Conservation (phyloP, 768 basidiomycete genomes). For the Rubroboletus satanas region DNA sequence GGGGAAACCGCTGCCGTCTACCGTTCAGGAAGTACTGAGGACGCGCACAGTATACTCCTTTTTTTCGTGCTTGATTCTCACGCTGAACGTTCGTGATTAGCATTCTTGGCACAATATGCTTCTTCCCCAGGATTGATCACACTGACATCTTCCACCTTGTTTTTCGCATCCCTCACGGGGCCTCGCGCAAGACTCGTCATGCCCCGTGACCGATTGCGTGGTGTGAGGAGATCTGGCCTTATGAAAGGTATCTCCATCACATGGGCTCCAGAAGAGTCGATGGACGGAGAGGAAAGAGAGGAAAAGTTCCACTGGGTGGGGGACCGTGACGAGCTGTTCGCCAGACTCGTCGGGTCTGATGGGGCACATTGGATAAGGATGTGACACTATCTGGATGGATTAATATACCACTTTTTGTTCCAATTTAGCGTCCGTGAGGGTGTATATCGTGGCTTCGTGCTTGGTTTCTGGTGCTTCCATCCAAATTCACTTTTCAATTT, state of each 20-base stretch:
- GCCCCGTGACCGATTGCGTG: conserved; percentile 43
- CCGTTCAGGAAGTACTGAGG: conserved; percentile 8
- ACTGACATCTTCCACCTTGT: conserved; percentile 44
- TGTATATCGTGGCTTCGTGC: conserved; percentile 16
- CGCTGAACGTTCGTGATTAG: conserved; percentile 31
- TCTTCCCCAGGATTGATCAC: conserved; percentile 59
- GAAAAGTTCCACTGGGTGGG: conserved; percentile 60
- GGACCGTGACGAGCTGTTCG: conserved; percentile 63
- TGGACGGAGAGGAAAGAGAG: conserved; percentile 38
- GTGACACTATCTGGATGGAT: conserved; percentile 22
- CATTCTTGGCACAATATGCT: conserved; percentile 56
- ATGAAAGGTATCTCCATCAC: conserved; percentile 50
- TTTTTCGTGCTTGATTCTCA: not conserved
- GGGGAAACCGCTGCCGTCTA: not conserved
- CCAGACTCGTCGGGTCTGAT: conserved; percentile 51
- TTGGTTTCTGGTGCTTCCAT: conserved; percentile 17
- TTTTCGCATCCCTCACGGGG: conserved; percentile 54
- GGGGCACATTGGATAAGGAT: conserved; percentile 48
- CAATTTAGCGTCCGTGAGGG: conserved; percentile 6
- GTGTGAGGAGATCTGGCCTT: conserved; percentile 55
- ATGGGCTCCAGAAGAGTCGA: conserved; percentile 34
- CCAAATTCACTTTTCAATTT: not conserved
- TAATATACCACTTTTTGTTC: conserved; percentile 12
- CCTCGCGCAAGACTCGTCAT: conserved; percentile 44
- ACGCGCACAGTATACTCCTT: conserved; percentile 34